Percentiles rank a stretch among this genome's conserved stretches.
Evolutionary conservation across 495 filamentous ascomycete genomes (phyloP).

Genomic region (Neurospora sp.): DNA sequence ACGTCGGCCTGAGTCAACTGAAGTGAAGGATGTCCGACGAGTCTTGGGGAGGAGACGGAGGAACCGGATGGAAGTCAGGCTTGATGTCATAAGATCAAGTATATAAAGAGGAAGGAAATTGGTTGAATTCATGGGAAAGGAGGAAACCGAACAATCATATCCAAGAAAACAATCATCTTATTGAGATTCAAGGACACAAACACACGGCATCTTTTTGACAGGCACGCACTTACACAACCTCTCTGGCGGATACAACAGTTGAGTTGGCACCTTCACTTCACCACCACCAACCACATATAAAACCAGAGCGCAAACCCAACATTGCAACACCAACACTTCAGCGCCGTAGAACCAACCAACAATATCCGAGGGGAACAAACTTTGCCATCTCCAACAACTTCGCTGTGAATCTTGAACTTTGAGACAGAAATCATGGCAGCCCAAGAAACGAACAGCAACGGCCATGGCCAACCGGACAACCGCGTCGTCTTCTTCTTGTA

Average conservation of each 20-base stretch:
- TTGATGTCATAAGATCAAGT: background rate
- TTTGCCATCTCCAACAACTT: background rate
- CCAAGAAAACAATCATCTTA: background rate
- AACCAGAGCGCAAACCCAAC: background rate
- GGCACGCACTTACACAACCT: background rate
- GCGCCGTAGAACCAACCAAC: background rate
- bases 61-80: background rate
- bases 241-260: background rate
- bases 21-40: background rate
- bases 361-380: background rate
- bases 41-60: background rate
- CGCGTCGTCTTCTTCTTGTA: constrained; percentile 37
- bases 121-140: background rate
- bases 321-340: background rate
- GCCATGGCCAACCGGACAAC: constrained; percentile 13
- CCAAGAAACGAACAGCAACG: background rate
- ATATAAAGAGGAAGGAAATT: background rate
- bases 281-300: background rate
- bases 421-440: background rate
- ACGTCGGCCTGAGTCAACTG: constrained; percentile 17
- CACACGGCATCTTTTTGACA: background rate
- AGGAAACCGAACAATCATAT: background rate
- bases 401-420: background rate
- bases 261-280: background rate
- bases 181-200: background rate